phyloP scores from a whole-genome alignment of 2,329 filamentous ascomycete genomes.

The Colletotrichum tamarilloi region DNA sequence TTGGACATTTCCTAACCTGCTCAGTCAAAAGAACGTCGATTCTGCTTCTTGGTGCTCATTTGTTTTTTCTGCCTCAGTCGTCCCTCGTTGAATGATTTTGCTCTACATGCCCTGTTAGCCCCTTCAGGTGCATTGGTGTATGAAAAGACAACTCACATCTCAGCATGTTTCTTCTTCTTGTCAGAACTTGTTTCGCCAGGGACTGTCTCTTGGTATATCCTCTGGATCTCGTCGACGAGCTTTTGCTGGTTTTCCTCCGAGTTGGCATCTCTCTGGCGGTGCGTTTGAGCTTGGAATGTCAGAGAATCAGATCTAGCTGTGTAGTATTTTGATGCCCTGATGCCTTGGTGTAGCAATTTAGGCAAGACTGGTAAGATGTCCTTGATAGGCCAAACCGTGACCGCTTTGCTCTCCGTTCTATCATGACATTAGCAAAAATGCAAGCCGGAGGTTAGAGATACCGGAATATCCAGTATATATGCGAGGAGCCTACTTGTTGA shows the following conservation, averaged over 20 bases:
- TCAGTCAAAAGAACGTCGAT: slow-evolving; percentile 24
- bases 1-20: neutral
- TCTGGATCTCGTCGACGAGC: slow-evolving; percentile 58
- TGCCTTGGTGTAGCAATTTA: slow-evolving; percentile 55
- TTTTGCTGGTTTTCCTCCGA: slow-evolving; percentile 63
- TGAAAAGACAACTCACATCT: slow-evolving; percentile 53
- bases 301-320: slow-evolving; percentile 62
- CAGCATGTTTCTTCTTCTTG: slow-evolving; percentile 61
- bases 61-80: slow-evolving; percentile 61
- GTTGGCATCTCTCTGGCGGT: slow-evolving; percentile 64
- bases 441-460: too few species aligned
- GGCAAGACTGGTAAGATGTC: slow-evolving; percentile 60
- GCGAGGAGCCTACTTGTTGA: slow-evolving; percentile 64
- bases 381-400: slow-evolving; percentile 61
- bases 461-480: neutral
- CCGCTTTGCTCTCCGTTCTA: slow-evolving; percentile 71
- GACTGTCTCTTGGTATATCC: slow-evolving; percentile 58
- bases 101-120: slow-evolving; percentile 46
- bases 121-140: slow-evolving; percentile 28
- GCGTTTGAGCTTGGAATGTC: slow-evolving; percentile 65
- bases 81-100: slow-evolving; percentile 56
- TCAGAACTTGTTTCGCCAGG: slow-evolving; percentile 58
- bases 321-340: slow-evolving; percentile 67
- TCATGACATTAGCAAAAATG: neutral
- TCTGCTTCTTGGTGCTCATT: slow-evolving; percentile 61